Evolutionary conservation across 2,329 filamentous ascomycete species (phyloP), one percentile per base, ranked within the genome.

Genomic region (Microascus cirrosus): DNA sequence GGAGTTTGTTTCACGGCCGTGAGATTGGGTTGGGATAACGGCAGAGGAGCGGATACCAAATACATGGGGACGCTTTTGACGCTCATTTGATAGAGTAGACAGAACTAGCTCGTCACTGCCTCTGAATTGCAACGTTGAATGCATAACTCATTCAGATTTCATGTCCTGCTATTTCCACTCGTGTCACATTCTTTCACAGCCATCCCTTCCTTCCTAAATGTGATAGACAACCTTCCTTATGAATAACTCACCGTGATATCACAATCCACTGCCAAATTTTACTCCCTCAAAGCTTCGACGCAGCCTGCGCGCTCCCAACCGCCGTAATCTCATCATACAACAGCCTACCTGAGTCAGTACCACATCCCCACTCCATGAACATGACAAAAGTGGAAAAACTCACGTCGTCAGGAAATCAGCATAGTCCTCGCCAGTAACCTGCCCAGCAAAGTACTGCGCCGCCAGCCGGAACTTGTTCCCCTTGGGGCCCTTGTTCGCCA

Each of bases 351-450:
- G 6, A 45, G 39, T 45, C 39, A 45, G 39, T n/a, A 18, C 15
- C 18, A 32, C 39, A 45, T n/a, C 2, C 39, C 39, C 18, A 1
- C 15, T 7, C 39, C 3, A 12, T 18, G 12, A 15, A 12, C 12
- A n/a, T 2, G 42, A 48, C 2, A 48, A 48, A 20, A 22, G n/a
- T n/a, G 42, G 42, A 48, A 48, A 20, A 56, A 76, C 86, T 80
- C 77, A 90, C 85, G 77, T 75, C 8, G 90, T 96, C 77, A 99
- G 74, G 77, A 97, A 97, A 73, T 99, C 94, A 13, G 92, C 91
- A 71, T 97, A 97, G 65, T 96, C 92, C 78, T 97, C 94, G 59
- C 94, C 94, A 2, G 93, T 97, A 59, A 97, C 88, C 79, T 99
- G 94, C 53, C 83, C 78, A 36, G 89, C 84, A 69, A 97, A 96